Evolutionary conservation across 1,139 yeast genomes (phyloP), one percentile per base, ranked within the genome.

Genomic region (Blastobotrys illinoisensis): DNA sequence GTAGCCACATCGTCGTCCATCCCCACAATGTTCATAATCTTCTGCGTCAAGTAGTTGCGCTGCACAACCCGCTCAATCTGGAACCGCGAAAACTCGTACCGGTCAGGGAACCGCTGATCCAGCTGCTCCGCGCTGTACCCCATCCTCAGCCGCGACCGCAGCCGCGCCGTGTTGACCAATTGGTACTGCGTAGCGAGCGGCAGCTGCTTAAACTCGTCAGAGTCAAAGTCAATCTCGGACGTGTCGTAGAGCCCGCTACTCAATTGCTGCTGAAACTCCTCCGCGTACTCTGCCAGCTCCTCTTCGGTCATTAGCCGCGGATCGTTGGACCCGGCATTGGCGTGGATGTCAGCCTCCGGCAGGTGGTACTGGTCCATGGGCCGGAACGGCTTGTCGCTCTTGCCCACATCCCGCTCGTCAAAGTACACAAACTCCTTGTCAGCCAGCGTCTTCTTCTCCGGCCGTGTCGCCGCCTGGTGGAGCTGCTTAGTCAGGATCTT

Each of bases 41-140:
- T 79, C 68, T 93, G 98, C 0, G 99, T 93, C 61, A 86, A 83
- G 66, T 82, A 90, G 67, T 95, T 95, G 59, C 99, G 77, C 68
- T 89, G 89, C 60, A 89, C 88, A 1, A 95, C 98, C 79, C 93
- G 88, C 62, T 88, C 84, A 58, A 95, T 88, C 69, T 95, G 99
- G 68, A 95, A 95, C 64, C 80, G 84, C 16, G 97, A 90, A 65
- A 95, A 95, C 57, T 90, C 97, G 82, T 88, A 79, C 54, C 90
- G 81, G 64, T 88, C 79, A 0, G 97, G 95, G 64, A 93, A 95
- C 56, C 89, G 73, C 3, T 79, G 74, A 60, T 88, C 88, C 26
- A 95, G 73, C 65, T 95, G 97, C 14, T 88, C 93, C 57, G 89
- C 88, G 0, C 91, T 78, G 66, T 86, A 89, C 0, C 99, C 99